These are phyloP conservation scores for Lactarius deliciosus DNA, from an alignment of 768 basidiomycete genomes.

Conservation along the genomic window DNA sequence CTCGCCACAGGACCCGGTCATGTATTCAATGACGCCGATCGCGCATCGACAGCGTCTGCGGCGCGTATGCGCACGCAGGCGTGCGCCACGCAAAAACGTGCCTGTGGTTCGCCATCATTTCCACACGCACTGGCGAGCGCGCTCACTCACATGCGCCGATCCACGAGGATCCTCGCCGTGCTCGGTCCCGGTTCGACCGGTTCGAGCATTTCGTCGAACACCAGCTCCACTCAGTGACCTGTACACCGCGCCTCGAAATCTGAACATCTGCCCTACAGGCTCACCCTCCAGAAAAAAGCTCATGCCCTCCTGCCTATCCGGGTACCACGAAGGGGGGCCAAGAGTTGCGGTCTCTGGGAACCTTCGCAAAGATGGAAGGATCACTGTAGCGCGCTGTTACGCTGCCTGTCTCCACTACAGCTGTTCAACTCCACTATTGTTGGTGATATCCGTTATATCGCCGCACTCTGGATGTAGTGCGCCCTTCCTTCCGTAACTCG, in stretches of 20 bases:
- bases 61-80: neutral
- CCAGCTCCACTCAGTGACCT: neutral
- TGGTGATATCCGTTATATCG: neutral
- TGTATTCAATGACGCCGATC: neutral
- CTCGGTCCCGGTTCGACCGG: neutral
- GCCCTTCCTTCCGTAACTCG: neutral
- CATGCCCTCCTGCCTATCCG: neutral
- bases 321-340: neutral
- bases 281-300: neutral
- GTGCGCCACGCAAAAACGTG: neutral
- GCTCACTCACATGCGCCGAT: neutral
- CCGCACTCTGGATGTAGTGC: neutral
- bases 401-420: neutral
- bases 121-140: neutral
- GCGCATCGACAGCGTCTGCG: neutral
- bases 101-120: neutral
- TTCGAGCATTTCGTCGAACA: neutral
- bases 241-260: neutral
- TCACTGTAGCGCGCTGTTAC: neutral
- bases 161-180: neutral
- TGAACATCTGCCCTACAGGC: neutral
- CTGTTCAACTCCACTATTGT: neutral
- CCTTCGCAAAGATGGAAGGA: neutral
- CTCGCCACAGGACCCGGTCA: neutral
- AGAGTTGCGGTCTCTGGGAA: neutral